phyloP scores from a whole-genome alignment of 257 asterid species.

The Jacaranda mimosifolia region DNA sequence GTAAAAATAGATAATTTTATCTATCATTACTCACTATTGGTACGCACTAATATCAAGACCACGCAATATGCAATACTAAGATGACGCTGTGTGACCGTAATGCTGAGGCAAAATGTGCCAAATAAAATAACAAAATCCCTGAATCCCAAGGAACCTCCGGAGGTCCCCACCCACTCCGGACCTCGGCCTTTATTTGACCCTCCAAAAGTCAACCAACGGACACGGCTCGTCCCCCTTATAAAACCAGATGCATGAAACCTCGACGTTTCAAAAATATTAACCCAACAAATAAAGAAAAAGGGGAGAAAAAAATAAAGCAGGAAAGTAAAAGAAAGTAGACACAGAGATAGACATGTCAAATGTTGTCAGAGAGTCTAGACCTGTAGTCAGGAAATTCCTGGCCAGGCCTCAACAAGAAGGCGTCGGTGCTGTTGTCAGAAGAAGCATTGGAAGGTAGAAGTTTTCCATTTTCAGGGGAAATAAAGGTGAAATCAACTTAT shows the following conservation, averaged over 20 bases:
- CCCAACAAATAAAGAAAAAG: background rate
- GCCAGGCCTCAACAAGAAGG: constrained; percentile 93
- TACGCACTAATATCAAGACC: too few species aligned
- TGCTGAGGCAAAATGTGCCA: constrained; percentile 32
- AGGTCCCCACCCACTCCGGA: constrained; percentile 6
- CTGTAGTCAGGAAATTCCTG: constrained; percentile 69
- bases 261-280: background rate
- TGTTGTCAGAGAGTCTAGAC: constrained; percentile 62
- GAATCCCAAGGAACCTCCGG: constrained; percentile 26
- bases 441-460: constrained; percentile 92
- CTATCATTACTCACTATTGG: too few species aligned
- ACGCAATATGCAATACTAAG: background rate
- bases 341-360: constrained; percentile 44
- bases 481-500: too few species aligned
- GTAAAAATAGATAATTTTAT: too few species aligned
- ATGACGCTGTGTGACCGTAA: constrained; percentile 33
- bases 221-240: constrained; percentile 9
- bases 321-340: background rate
- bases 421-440: constrained; percentile 83
- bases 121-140: constrained; percentile 30
- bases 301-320: background rate
- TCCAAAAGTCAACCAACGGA: constrained; percentile 3
- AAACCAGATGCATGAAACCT: constrained; percentile 3
- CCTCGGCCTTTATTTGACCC: constrained; percentile 22
- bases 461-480: background rate